These are phyloP conservation scores for Cercospora beticola DNA, from an alignment of 2,329 filamentous ascomycete genomes.

Conservation along the genomic window DNA sequence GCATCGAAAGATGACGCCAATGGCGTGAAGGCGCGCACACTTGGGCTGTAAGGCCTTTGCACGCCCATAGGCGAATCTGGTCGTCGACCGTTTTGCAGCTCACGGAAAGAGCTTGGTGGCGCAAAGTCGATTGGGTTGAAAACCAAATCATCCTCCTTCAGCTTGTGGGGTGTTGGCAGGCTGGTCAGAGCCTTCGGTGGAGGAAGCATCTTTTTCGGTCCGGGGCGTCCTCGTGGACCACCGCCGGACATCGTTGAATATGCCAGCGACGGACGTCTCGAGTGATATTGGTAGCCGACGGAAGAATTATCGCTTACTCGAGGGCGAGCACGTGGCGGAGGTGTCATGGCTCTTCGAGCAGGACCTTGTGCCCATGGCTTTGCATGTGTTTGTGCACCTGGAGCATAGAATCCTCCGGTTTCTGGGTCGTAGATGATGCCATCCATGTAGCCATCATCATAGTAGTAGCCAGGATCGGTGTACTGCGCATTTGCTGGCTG, in stretches of 20 bases:
- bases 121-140: slow-evolving; percentile 81
- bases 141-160: slow-evolving; percentile 71
- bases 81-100: slow-evolving; percentile 65
- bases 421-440: slow-evolving; percentile 57
- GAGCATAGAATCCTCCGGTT: slow-evolving; percentile 62
- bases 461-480: slow-evolving; percentile 35
- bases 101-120: slow-evolving; percentile 62
- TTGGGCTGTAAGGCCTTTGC: slow-evolving; percentile 69
- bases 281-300: slow-evolving; percentile 37
- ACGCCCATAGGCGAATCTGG: slow-evolving; percentile 61
- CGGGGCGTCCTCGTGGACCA: slow-evolving; percentile 28
- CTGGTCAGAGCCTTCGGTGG: slow-evolving; percentile 72
- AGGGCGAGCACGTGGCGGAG: slow-evolving; percentile 68
- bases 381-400: slow-evolving; percentile 35
- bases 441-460: slow-evolving; percentile 76
- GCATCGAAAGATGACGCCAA: slow-evolving; percentile 84
- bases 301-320: slow-evolving; percentile 47
- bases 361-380: slow-evolving; percentile 78
- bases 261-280: slow-evolving; percentile 37
- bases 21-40: slow-evolving; percentile 71
- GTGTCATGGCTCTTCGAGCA: slow-evolving; percentile 90
- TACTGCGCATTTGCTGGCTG: slow-evolving; percentile 45
- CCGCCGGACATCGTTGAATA: slow-evolving; percentile 38
- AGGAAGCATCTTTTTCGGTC: slow-evolving; percentile 60
- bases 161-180: slow-evolving; percentile 79